Base-by-base conservation (phyloP, 2,329 filamentous ascomycete genomes). In the Elsinoe fawcettii region DNA sequence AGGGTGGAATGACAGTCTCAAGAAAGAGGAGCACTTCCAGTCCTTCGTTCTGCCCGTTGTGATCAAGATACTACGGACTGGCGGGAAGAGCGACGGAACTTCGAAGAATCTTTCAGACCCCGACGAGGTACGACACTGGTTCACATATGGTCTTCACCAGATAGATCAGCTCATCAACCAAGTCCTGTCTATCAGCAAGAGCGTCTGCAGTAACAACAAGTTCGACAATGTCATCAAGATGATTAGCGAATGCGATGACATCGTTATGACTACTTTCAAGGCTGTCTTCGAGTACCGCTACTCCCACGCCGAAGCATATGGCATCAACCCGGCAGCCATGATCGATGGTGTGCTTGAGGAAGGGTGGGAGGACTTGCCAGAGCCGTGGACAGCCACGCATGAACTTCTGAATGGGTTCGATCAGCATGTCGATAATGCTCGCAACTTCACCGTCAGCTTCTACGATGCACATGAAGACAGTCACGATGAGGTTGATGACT, bases 321-420 rank as follows among this genome's bases (percentile, higher is more conserved):
- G 89, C 1, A 78, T 96, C 3, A 77, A 80, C 16, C 74, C 80
- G 14, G 87, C 90, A 61, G 74, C 80, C 54, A 70, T 93, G 30
- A 62, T 65, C 8, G 71, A 76, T 47, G 74, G 75, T 44, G 64
- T 78, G 14, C 64, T 78, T 4, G 66, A 69, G 20, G 74, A 78
- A 14, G 80, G 82, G 44, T 70, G 66, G 43, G 79, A 84, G 18
- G 81, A 79, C 9, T 77, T 96, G 7, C 82, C 86, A 0, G 84
- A 88, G 59, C 87, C 91, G 44, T 99, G 93, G 93, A 96, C 91
- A 0, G 90, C 88, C 14, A 83, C 80, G 1, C 66, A 72, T 57
- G 73, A 72, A 44, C 70, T 77, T 30, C 69, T 77, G 46, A 70
- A 70, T 51, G 67, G 71, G 4, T 62, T 66, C 5, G 51, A 66